Percentiles rank a stretch among this genome's conserved stretches.
phyloP scores from a whole-genome alignment of 1,284 basidiomycete genomes.

The Pulveroboletus sp. region DNA sequence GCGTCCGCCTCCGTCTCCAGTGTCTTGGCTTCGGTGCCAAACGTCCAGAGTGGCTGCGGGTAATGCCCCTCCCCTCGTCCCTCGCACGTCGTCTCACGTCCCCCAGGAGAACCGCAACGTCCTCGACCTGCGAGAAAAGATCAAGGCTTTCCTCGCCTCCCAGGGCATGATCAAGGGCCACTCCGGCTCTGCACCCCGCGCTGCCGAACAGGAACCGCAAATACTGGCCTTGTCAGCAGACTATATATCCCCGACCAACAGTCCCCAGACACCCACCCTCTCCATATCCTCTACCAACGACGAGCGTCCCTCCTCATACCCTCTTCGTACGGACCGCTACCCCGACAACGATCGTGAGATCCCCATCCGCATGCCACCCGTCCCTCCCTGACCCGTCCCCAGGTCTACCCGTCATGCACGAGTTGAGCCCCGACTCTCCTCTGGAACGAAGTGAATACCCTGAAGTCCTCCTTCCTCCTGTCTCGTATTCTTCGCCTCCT shows the following conservation, averaged over 20 bases:
- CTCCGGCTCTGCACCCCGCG: constrained; percentile 62
- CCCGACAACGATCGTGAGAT: constrained; percentile 39
- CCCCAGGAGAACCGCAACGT: constrained; percentile 69
- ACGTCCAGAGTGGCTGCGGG: constrained; percentile 82
- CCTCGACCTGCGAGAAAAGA: constrained; percentile 66
- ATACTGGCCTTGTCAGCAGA: constrained; percentile 56
- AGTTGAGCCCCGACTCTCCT: constrained; percentile 41
- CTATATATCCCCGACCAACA: constrained; percentile 48
- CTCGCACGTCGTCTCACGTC: constrained; percentile 14
- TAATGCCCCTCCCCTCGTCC: constrained; percentile 37
- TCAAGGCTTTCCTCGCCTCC: constrained; percentile 72
- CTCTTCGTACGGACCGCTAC: constrained; percentile 43
- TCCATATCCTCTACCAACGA: constrained; percentile 48
- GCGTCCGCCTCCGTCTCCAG: constrained; percentile 75
- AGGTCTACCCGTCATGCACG: constrained; percentile 40
- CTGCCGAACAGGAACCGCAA: constrained; percentile 52
- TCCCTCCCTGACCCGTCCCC: constrained; percentile 1
- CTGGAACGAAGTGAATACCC: constrained; percentile 40
- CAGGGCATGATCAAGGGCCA: constrained; percentile 87
- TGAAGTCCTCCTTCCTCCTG: constrained; percentile 44
- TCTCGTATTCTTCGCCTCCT: constrained; percentile 36
- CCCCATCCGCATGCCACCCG: background rate
- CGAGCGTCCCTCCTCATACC: constrained; percentile 44
- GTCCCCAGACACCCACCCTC: constrained; percentile 55
- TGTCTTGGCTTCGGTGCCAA: constrained; percentile 83